These are phyloP conservation scores for Carpinus viminea DNA, from an alignment of 306 rosid species.

Conservation along the genomic window DNA sequence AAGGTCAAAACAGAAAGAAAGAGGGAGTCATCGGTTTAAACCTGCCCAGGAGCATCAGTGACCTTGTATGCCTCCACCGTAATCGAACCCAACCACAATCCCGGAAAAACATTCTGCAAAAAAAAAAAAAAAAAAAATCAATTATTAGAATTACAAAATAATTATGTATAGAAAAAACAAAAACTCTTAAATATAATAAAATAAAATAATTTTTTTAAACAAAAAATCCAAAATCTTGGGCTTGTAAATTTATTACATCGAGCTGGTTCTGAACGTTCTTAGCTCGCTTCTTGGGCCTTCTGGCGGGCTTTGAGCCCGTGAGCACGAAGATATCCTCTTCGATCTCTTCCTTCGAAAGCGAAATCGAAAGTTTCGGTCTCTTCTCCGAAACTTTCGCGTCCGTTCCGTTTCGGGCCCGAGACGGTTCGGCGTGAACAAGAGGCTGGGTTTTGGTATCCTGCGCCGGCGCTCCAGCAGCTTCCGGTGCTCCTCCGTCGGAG, in stretches of 20 bases:
- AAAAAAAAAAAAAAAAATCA: not conserved
- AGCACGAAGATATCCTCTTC: slow-evolving; percentile 35
- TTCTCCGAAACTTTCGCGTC: not conserved
- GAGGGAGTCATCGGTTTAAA: not conserved
- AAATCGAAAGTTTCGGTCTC: not conserved
- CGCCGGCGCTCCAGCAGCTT: not conserved
- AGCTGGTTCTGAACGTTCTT: slow-evolving; percentile 26
- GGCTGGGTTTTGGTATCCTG: not conserved
- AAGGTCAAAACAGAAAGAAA: slow-evolving; percentile 4
- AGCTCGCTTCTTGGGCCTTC: slow-evolving; percentile 32
- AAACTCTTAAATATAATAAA: not conserved
- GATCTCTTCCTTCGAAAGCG: slow-evolving; percentile 36
- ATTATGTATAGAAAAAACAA: not conserved
- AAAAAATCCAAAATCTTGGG: not conserved
- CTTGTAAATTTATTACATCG: slow-evolving; percentile 36
- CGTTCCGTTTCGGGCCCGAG: not conserved
- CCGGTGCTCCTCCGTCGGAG: not conserved
- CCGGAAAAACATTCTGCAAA: slow-evolving; percentile 45
- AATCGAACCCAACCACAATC: slow-evolving; percentile 14
- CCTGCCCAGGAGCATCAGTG: slow-evolving; percentile 36
- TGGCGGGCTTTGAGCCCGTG: slow-evolving; percentile 36
- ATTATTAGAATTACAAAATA: too few relatives aligned
- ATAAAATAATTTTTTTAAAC: too few relatives aligned
- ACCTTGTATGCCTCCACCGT: slow-evolving; percentile 28
- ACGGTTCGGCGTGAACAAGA: not conserved